phyloP scores from a whole-genome alignment of 2,329 filamentous ascomycete genomes.

The Kalaharituber pfeilii region DNA sequence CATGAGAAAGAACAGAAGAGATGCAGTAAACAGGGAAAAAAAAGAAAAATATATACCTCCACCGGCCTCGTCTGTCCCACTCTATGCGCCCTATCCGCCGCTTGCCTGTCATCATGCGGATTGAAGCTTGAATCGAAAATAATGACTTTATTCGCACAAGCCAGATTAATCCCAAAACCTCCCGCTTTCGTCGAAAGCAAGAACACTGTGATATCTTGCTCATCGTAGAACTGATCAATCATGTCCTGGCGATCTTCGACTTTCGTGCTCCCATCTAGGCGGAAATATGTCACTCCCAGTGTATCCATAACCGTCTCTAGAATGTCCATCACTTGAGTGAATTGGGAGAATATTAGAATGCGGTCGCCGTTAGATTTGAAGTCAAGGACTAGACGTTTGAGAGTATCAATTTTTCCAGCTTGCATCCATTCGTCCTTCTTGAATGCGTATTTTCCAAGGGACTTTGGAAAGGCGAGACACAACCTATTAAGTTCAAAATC shows the following conservation, averaged over 20 bases:
- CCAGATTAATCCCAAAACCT: slow-evolving; percentile 92
- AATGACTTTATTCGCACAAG: slow-evolving; percentile 89
- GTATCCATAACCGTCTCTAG: slow-evolving; percentile 64
- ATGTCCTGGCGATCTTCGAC: slow-evolving; percentile 72
- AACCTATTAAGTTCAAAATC: slow-evolving; percentile 46
- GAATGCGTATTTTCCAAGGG: slow-evolving; percentile 39
- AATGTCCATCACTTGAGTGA: slow-evolving; percentile 80
- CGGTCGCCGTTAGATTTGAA: slow-evolving; percentile 72
- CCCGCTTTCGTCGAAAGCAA: slow-evolving; percentile 84
- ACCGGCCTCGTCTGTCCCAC: slow-evolving; percentile 83
- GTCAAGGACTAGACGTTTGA: slow-evolving; percentile 53
- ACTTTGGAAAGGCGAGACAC: slow-evolving; percentile 36
- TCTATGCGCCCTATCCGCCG: slow-evolving; percentile 88
- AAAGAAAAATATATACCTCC: slow-evolving; percentile 46
- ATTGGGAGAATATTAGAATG: slow-evolving; percentile 81
- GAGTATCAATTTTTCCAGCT: slow-evolving; percentile 69
- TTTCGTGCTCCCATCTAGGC: slow-evolving; percentile 70
- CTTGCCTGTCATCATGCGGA: slow-evolving; percentile 94
- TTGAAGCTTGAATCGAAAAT: slow-evolving; percentile 98
- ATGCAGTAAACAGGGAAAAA: not conserved
- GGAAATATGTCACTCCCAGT: slow-evolving; percentile 55
- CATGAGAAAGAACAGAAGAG: not conserved
- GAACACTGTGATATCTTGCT: slow-evolving; percentile 69
- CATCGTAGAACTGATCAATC: slow-evolving; percentile 68
- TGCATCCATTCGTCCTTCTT: slow-evolving; percentile 48